These are phyloP conservation scores for Gaeumannomyces sp. DNA, from an alignment of 2,329 filamentous ascomycete species.

Conservation along the genomic window DNA sequence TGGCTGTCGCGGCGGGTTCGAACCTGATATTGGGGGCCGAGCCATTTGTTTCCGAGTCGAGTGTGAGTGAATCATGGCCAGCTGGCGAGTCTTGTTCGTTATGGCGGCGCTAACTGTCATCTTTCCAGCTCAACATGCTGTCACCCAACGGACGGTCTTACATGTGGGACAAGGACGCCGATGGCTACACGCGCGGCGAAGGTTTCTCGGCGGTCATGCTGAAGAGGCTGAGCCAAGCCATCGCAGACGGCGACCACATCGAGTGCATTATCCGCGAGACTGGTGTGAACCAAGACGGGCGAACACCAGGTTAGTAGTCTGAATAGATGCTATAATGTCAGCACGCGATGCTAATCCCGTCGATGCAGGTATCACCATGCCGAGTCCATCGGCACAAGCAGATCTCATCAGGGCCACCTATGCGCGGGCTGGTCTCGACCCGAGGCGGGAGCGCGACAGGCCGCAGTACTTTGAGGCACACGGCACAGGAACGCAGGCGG, in stretches of 20 bases:
- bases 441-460: slow-evolving; percentile 18
- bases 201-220: slow-evolving; percentile 40
- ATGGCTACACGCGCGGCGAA: slow-evolving; percentile 48
- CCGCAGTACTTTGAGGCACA: slow-evolving; percentile 20
- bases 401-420: slow-evolving; percentile 34
- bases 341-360: too few relatives aligned
- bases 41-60: slow-evolving; percentile 18
- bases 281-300: slow-evolving; percentile 39
- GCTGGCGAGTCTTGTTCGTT: too few relatives aligned
- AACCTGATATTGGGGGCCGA: slow-evolving; percentile 29
- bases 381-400: slow-evolving; percentile 31
- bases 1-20: slow-evolving; percentile 28
- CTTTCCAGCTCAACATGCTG: slow-evolving; percentile 29
- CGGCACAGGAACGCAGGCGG: slow-evolving; percentile 29
- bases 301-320: too few relatives aligned
- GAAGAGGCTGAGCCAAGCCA: slow-evolving; percentile 38
- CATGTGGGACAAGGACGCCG: slow-evolving; percentile 38
- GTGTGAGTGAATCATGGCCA: too few relatives aligned
- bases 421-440: slow-evolving; percentile 28
- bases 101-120: slow-evolving; percentile 11
- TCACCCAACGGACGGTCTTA: slow-evolving; percentile 29
- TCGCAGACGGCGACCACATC: slow-evolving; percentile 37
- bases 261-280: slow-evolving; percentile 36
- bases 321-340: too few relatives aligned
- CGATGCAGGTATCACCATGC: slow-evolving; percentile 28